phyloP scores from a whole-genome alignment of 1,284 basidiomycete genomes.

The Boletus sp. region DNA sequence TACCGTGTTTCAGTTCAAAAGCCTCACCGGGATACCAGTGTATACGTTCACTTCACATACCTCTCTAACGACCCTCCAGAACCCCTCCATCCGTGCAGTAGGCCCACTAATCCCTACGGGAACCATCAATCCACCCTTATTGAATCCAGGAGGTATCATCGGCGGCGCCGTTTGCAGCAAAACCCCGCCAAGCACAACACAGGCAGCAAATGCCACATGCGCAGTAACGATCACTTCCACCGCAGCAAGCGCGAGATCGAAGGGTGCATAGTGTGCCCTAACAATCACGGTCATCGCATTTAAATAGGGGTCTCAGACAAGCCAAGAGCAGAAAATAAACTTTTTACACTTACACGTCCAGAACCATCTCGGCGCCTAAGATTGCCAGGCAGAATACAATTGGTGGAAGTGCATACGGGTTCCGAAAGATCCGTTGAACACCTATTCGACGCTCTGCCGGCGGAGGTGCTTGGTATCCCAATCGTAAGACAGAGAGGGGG shows the following conservation, averaged over 20 bases:
- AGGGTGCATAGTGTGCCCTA: conserved; percentile 59
- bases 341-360: conserved; percentile 30
- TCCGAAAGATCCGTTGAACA: conserved; percentile 24
- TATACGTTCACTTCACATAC: conserved; percentile 38
- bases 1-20: conserved; percentile 27
- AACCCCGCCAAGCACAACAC: conserved; percentile 75
- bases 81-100: conserved; percentile 58
- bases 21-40: neutral
- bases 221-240: conserved; percentile 75
- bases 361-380: conserved; percentile 30
- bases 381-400: conserved; percentile 35
- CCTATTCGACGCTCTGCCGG: conserved; percentile 6
- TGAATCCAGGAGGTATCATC: conserved; percentile 29
- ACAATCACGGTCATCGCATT: neutral
- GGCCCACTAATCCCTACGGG: conserved; percentile 6
- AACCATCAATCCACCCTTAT: conserved; percentile 11
- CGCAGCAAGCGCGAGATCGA: conserved; percentile 76
- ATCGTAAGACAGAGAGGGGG: conserved; percentile 22
- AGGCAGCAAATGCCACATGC: conserved; percentile 78
- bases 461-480: conserved; percentile 2
- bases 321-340: neutral
- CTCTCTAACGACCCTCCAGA: conserved; percentile 78
- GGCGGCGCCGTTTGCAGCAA: conserved; percentile 83
- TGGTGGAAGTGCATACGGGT: conserved; percentile 34
- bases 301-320: conserved; percentile 1